Evolutionary conservation across 1,284 basidiomycete species (phyloP), one percentile per base, ranked within the genome.

Genomic region (Afroboletus lepidellus): DNA sequence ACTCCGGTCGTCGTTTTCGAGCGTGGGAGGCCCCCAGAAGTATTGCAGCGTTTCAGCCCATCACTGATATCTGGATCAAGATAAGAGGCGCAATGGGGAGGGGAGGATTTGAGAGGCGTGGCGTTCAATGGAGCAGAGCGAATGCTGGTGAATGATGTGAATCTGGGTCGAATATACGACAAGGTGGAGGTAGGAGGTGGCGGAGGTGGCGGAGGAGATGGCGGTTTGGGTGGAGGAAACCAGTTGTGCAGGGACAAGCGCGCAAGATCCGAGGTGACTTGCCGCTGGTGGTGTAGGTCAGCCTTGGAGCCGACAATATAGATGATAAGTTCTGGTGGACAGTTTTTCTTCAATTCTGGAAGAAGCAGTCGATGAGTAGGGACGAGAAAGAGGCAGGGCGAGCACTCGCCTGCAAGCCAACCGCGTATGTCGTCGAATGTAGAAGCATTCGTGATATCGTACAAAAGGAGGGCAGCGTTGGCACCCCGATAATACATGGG

Each of bases 401-500:
- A 21, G 21, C 3, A 46, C 55, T 27, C 55, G 85, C 91, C 94
- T 75, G 94, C 90, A 52, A 98, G 80, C 95, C 96, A 98, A 48
- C 90, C 89, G 57, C 88, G 82, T 57, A 98, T 84, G 70, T 97
- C 95, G 55, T 92, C 83, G 74, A 98, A 96, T 44, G 90, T 92
- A 53, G 87, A 77, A 60, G 83, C 78, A 72, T 92, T 92, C 63
- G 97, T 99, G 62, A 99, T 94, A 78, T 99, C 96, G 75, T 99
- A 99, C 62, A 98, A 84, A 57, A 98, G 81, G 48, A 99, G 84
- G 24, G 97, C 96, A 52, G 96, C 96, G 65, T 96, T 93, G 57
- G 95, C 94, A 66, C 95, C 96, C 69, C 97, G 87, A 80, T 98
- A 98, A 79, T 99, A 99, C 91, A 99, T 97, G 53, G 95, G 95